phyloP scores from a whole-genome alignment of 139 green algal species.

The Closterium sp. region DNA sequence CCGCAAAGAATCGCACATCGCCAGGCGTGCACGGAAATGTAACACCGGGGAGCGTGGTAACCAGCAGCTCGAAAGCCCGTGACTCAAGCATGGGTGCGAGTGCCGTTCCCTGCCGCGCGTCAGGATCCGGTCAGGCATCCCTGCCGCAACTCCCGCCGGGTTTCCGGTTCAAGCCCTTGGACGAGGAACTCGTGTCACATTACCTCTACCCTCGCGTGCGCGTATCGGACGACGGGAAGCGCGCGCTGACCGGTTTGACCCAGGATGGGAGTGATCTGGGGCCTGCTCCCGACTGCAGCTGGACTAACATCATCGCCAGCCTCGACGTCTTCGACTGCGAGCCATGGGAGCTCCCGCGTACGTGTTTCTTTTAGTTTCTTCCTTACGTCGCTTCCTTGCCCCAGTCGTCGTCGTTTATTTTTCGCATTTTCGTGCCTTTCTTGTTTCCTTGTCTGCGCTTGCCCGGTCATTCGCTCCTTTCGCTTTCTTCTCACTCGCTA shows the following conservation, averaged over 20 bases:
- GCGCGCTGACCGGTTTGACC: background rate
- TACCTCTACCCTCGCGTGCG: background rate
- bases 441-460: too few species aligned
- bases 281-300: background rate
- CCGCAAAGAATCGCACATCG: background rate
- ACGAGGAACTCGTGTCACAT: slow-evolving; percentile 1
- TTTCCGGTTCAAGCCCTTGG: background rate
- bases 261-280: background rate
- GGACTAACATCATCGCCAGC: background rate
- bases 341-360: background rate
- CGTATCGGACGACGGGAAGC: background rate
- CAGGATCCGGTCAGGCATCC: background rate
- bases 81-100: background rate
- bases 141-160: background rate
- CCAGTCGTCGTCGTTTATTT: background rate
- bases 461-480: background rate
- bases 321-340: background rate
- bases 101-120: background rate
- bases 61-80: background rate
- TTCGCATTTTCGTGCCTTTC: background rate
- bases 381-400: background rate
- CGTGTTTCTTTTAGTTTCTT: background rate
- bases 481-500: background rate
- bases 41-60: background rate
- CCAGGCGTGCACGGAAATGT: background rate